Evolutionary conservation across 176 grass and related monocot species (phyloP), one percentile per base, ranked within the genome.

Genomic region (Oryza longistaminata): DNA sequence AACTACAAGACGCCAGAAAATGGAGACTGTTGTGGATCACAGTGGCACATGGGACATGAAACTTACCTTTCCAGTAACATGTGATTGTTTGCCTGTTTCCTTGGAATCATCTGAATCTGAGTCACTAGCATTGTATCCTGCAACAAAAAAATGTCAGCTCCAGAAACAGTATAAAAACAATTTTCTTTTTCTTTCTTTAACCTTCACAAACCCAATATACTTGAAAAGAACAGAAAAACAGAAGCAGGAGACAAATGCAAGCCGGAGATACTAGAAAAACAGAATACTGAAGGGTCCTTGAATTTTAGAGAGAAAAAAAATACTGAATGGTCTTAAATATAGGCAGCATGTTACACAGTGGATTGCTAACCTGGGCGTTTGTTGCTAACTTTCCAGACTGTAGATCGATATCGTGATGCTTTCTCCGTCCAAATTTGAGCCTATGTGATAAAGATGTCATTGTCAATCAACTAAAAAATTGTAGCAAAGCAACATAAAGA

Each of bases 81-180:
- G 69, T 85, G 70, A 87, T 79, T 90, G 93, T 85, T 95, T 95
- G 66, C 49, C 24, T 66, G 75, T 81, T 78, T 85, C 87, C 70
- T 87, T 91, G 46, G 79, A 84, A 81, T 91, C 87, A 81, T 94
- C 96, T 58, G 93, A 88, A 84, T 92, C 93, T 46, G 96, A 99
- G 78, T 99, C 96, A 82, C 96, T 96, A 79, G 93, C 93, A 92
- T 94, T 99, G 61, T 96, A 99, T 34, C 93, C 96, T 99, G 75
- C 52, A 82, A 76, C 66, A 85, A 35, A 83, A 75, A 11, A 17
- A 33, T 86, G 35, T 70, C 71, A 91, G 45, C 26, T 73, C 46
- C 29, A 79, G 45, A 79, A 88, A 83, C 5, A 85, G 75, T 70
- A 64, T 66, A 83, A 67, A 67, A 76, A 21, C 3, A 5, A 4